Percentiles rank a stretch among this genome's conserved stretches.
phyloP scores from a whole-genome alignment of 129 eudicot species.

The Smallanthus sonchifolius region DNA sequence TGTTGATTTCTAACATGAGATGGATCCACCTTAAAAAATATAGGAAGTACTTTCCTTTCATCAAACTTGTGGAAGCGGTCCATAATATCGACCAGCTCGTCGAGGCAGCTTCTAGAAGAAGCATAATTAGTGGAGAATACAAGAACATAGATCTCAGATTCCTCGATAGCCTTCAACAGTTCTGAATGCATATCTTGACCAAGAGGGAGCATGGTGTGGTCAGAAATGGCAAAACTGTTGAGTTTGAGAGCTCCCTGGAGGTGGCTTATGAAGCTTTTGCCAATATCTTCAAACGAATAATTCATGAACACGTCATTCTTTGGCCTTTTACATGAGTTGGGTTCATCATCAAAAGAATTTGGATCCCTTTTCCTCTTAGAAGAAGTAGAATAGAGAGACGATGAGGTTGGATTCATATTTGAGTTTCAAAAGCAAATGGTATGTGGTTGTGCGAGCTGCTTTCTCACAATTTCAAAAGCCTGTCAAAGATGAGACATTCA shows the following conservation, averaged over 20 bases:
- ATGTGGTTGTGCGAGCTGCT: not conserved
- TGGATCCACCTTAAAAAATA: conserved; percentile 15
- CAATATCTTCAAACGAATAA: conserved; percentile 9
- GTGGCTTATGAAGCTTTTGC: conserved; percentile 19
- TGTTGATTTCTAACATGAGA: conserved; percentile 10
- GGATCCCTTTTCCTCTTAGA: not conserved
- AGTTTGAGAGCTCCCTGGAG: not conserved
- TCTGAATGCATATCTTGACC: not conserved
- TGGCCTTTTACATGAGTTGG: not conserved
- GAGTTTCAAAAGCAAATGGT: not conserved
- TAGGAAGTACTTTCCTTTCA: conserved; percentile 11
- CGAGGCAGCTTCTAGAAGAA: conserved; percentile 9
- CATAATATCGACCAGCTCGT: conserved; percentile 10
- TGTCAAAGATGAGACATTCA: not conserved
- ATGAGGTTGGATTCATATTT: not conserved
- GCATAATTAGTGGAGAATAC: conserved; percentile 17
- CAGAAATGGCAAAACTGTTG: conserved; percentile 6
- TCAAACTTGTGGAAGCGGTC: not conserved
- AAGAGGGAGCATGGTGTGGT: conserved; percentile 1
- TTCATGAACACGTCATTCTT: conserved; percentile 4
- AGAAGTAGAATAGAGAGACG: not conserved
- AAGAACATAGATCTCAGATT: conserved; percentile 17
- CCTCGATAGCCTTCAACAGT: conserved; percentile 4
- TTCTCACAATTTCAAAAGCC: not conserved
- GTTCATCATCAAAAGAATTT: not conserved